A percentile compares a stretch with the other conserved stretches of the same genome.
phyloP scores from a whole-genome alignment of 768 basidiomycete genomes.

The Macrocybe gigantea region DNA sequence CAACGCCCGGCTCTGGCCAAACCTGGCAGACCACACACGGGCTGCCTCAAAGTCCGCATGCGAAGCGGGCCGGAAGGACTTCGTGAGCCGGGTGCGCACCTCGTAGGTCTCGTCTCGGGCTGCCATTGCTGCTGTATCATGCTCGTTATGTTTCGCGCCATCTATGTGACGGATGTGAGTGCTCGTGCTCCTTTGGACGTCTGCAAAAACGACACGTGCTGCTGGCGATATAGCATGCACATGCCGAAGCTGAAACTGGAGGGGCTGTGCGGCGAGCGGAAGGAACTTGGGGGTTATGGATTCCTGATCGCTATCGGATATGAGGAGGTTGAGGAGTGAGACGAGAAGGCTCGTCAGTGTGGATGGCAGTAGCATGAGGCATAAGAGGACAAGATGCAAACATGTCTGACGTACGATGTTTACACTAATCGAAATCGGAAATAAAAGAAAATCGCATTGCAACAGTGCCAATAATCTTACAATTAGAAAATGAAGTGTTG shows the following conservation, averaged over 20 bases:
- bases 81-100: constrained; percentile 30
- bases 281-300: background rate
- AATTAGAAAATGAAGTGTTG: background rate
- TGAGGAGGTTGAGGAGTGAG: constrained; percentile 30
- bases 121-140: background rate
- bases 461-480: background rate
- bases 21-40: constrained; percentile 36
- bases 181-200: constrained; percentile 22
- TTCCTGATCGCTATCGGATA: constrained; percentile 1
- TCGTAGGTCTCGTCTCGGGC: constrained; percentile 22
- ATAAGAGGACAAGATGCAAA: constrained; percentile 19
- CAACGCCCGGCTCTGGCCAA: constrained; percentile 38
- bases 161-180: background rate
- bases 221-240: constrained; percentile 48
- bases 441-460: constrained; percentile 1
- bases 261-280: constrained; percentile 6
- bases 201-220: constrained; percentile 50
- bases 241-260: constrained; percentile 57
- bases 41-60: constrained; percentile 37
- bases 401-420: background rate
- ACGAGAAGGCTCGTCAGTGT: constrained; percentile 44
- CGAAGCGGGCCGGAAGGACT: constrained; percentile 42
- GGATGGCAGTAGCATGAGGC: constrained; percentile 40
- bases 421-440: background rate
- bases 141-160: background rate